phyloP scores from a whole-genome alignment of 2,329 filamentous ascomycete species.

The Rosellinia necatrix region DNA sequence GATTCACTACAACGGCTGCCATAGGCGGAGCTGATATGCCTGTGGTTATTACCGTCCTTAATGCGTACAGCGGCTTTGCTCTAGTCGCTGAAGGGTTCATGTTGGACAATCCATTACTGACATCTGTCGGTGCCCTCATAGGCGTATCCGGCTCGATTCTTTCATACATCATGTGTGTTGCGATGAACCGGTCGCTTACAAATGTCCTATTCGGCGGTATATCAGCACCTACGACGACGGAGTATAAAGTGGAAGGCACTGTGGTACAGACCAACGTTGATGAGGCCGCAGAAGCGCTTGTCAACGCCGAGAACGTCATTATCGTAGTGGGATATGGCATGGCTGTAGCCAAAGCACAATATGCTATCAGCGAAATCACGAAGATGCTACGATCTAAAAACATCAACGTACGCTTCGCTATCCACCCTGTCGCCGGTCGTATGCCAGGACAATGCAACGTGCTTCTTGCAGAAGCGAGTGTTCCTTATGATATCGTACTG shows the following conservation, averaged over 20 bases:
- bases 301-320: constrained; percentile 81
- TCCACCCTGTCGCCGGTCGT: constrained; percentile 86
- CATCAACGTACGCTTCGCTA: constrained; percentile 84
- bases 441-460: constrained; percentile 97
- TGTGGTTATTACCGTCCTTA: constrained; percentile 87
- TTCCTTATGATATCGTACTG: constrained; percentile 89
- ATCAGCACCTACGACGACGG: constrained; percentile 62
- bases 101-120: constrained; percentile 84
- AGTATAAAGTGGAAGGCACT: constrained; percentile 78
- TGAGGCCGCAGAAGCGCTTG: constrained; percentile 76
- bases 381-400: constrained; percentile 73
- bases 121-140: constrained; percentile 83
- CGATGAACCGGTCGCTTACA: constrained; percentile 88
- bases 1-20: constrained; percentile 83
- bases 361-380: constrained; percentile 84
- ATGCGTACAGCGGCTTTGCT: constrained; percentile 89
- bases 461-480: constrained; percentile 81
- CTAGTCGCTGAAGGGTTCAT: constrained; percentile 90
- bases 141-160: constrained; percentile 88
- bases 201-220: constrained; percentile 90
- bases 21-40: constrained; percentile 96
- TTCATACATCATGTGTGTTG: constrained; percentile 84
- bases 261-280: constrained; percentile 80
- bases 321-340: constrained; percentile 93
- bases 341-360: constrained; percentile 93